phyloP scores from a whole-genome alignment of 176 grass and related monocot species.

The Phyllostachys edulis region DNA sequence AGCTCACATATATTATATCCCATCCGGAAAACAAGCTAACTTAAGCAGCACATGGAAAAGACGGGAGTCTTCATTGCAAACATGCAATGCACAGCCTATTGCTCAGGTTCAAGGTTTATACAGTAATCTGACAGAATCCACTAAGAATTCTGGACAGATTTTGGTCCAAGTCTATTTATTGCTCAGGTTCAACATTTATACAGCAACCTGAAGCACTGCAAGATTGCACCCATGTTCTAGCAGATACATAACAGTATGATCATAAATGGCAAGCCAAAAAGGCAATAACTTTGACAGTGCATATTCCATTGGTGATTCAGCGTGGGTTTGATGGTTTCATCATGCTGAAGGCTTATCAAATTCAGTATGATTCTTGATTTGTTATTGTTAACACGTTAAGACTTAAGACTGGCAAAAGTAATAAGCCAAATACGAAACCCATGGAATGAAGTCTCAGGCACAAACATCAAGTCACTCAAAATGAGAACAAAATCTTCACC shows the following conservation, averaged over 20 bases:
- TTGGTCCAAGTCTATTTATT: not conserved
- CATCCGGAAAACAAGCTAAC: not conserved
- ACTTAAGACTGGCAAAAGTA: not conserved
- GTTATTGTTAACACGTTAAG: not conserved
- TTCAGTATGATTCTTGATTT: not conserved
- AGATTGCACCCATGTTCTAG: not conserved
- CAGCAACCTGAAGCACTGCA: no score
- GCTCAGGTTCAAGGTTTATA: not conserved
- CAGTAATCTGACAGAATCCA: slow-evolving; percentile 14
- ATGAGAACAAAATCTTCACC: slow-evolving; percentile 4
- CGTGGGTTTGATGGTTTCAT: not conserved
- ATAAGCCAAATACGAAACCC: not conserved
- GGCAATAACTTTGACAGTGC: not conserved
- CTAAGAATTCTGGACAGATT: not conserved
- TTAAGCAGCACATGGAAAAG: not conserved
- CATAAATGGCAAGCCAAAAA: slow-evolving; percentile 7
- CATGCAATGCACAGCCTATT: not conserved
- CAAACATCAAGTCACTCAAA: not conserved
- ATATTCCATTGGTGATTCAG: not conserved
- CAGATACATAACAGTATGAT: not conserved
- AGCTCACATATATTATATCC: not conserved
- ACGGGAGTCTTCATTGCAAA: not conserved
- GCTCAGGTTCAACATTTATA: slow-evolving; percentile 7
- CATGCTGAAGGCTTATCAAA: slow-evolving; percentile 17
- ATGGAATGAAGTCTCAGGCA: not conserved